phyloP scores from a whole-genome alignment of 1,284 basidiomycete species.

The Cryptococcus maquisensis region DNA sequence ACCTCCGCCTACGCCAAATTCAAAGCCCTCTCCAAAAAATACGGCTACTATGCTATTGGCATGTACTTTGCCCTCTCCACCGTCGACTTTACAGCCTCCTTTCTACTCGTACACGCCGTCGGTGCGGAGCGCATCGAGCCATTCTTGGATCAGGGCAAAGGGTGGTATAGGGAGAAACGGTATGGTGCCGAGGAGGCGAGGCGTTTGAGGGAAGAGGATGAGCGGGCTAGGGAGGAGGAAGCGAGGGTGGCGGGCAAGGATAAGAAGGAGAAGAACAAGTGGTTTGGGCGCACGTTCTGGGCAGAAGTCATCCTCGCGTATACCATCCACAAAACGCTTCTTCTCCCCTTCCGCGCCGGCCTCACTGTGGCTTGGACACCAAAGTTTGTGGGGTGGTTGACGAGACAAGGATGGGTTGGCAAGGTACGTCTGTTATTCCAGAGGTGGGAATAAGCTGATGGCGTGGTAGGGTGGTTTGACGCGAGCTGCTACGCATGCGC shows the following conservation, averaged over 20 bases:
- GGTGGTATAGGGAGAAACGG: slow-evolving; percentile 29
- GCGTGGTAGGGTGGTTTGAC: slow-evolving; percentile 29
- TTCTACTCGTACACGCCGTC: slow-evolving; percentile 76
- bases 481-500: slow-evolving; percentile 34
- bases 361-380: slow-evolving; percentile 86
- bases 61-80: slow-evolving; percentile 70
- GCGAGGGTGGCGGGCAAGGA: slow-evolving; percentile 4
- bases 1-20: slow-evolving; percentile 53
- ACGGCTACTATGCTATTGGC: slow-evolving; percentile 88
- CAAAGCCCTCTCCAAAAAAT: slow-evolving; percentile 80
- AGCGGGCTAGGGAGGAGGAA: slow-evolving; percentile 11
- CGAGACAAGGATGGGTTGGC: slow-evolving; percentile 63
- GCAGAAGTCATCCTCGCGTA: slow-evolving; percentile 91
- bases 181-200: slow-evolving; percentile 31
- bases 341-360: slow-evolving; percentile 85
- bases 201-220: slow-evolving; percentile 12
- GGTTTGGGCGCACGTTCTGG: slow-evolving; percentile 54
- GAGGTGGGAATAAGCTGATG: not conserved
- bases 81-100: slow-evolving; percentile 76
- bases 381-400: slow-evolving; percentile 72
- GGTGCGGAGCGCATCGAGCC: slow-evolving; percentile 85
- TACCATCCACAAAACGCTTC: slow-evolving; percentile 89
- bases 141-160: slow-evolving; percentile 60
- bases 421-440: slow-evolving; percentile 36
- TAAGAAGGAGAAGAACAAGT: slow-evolving; percentile 18